Evolutionary conservation across 1,139 yeast species (phyloP).

Genomic region (Candida freyschussii): DNA sequence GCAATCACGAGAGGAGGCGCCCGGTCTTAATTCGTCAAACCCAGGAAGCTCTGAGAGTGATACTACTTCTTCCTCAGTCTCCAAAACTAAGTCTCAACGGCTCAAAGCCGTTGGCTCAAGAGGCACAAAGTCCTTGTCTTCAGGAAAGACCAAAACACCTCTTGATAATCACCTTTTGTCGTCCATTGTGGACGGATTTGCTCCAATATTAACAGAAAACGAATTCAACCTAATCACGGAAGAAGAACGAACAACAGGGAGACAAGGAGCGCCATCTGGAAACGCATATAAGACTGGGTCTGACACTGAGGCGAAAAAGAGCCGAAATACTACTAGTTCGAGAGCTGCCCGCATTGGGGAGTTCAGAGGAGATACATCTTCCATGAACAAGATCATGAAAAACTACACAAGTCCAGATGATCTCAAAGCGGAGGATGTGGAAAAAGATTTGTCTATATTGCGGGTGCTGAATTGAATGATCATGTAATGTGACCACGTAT

Average conservation of each 20-base stretch:
- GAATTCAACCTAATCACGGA: conserved; percentile 28
- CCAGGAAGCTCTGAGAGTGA: conserved; percentile 19
- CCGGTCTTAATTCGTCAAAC: conserved; percentile 1
- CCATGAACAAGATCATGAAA: conserved; percentile 26
- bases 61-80: conserved; percentile 12
- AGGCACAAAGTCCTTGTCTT: too few relatives aligned
- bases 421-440: conserved; percentile 26
- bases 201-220: conserved; percentile 26
- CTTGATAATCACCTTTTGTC: conserved; percentile 12
- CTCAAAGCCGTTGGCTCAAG: too few relatives aligned
- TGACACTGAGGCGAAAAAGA: conserved; percentile 11
- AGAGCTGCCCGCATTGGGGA: too few relatives aligned
- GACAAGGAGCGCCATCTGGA: too few relatives aligned
- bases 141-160: conserved; percentile 3
- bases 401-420: conserved; percentile 29
- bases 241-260: too few relatives aligned
- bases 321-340: too few relatives aligned
- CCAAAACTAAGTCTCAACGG: too few relatives aligned
- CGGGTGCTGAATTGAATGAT: too few relatives aligned
- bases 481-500: too few relatives aligned
- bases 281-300: too few relatives aligned
- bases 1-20: neutral
- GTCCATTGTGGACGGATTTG: conserved; percentile 26
- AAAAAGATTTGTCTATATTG: conserved; percentile 25
- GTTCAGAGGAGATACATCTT: conserved; percentile 9